Evolutionary conservation across 1,139 yeast species (phyloP), one percentile per base, ranked within the genome.

Genomic region (Diutina pseudorugosa): DNA sequence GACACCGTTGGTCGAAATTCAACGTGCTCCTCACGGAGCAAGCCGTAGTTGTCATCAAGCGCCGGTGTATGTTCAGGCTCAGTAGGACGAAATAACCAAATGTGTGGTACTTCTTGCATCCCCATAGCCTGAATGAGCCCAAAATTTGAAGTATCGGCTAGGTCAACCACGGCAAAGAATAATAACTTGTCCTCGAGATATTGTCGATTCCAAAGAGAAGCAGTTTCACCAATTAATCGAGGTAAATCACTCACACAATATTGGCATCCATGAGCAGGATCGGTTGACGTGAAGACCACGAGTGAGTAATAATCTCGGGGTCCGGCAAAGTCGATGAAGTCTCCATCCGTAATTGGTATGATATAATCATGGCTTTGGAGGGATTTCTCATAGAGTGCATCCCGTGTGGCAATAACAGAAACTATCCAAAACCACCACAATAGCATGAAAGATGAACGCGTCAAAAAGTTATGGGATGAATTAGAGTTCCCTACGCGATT

Each of bases 61-160:
- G 55, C 58, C 11, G 56, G 50, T 1, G 53, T 58, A 21, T 62
- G 62, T 18, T 54, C 56, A 41, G 55, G 51, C 12, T 27, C 18
- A 50, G 44, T 51, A 3, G 86, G 86, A 1, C 88, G 88, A 54
- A 79, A 73, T 3, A 84, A 67, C 80, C 89, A 80, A 11, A 83
- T 58, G 56, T 80, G 82, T 1, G 94, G 93, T 2, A 83, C 77
- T 3, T 79, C 67, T 4, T 64, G 64, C 53, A 84, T 61, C 3
- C 68, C 64, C 52, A 82, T 59, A 21, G 65, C 64, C 27, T 66
- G 62, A 55, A 79, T 76, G 12, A 72, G 54, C 4, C 56, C 60
- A 12, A 69, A 58, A 51, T 73, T 68, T 9, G 68, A 59, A 40
- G 71, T 68, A 43, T 73, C 71, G 2, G 65, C 62, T 23, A 80